Conservation (phyloP, 164 flowering plant species). For the Nymphaea thermarum region DNA sequence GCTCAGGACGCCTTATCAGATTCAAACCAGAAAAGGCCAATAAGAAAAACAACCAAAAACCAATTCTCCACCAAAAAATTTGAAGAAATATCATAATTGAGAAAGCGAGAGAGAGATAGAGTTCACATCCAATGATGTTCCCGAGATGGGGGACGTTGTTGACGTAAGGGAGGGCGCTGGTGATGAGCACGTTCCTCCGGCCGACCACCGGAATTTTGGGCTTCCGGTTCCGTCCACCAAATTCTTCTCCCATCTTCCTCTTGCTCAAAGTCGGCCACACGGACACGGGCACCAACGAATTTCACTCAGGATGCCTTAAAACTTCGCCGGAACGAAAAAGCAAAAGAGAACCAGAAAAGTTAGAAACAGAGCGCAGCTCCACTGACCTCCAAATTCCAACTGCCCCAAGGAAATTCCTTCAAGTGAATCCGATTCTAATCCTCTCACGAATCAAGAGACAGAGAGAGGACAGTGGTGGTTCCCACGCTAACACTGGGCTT, state of each 20-base stretch:
- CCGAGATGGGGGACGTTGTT: conserved; percentile 15
- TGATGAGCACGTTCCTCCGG: conserved; percentile 8
- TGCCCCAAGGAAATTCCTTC: no score
- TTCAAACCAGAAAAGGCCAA: neutral
- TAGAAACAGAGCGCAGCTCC: no score
- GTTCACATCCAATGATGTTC: conserved; percentile 11
- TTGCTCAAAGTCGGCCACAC: no score
- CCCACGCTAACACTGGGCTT: no score
- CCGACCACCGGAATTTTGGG: conserved; percentile 9
- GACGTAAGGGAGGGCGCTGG: conserved; percentile 14
- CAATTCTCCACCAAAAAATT: neutral
- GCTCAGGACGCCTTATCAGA: conserved; percentile 55
- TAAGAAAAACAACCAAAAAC: neutral
- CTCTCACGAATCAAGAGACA: no score
- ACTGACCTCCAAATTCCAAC: no score
- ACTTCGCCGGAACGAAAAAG: no score
- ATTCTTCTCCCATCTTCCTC: conserved; percentile 4
- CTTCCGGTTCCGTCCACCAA: neutral
- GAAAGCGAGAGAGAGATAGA: conserved; percentile 3
- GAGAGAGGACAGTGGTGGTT: no score
- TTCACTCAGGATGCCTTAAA: no score
- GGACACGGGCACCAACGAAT: no score
- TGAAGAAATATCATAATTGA: neutral
- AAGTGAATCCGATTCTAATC: no score
- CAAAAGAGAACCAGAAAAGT: no score